Conservation (phyloP, 805 yeast species). For the Myxozyma sirexii region DNA sequence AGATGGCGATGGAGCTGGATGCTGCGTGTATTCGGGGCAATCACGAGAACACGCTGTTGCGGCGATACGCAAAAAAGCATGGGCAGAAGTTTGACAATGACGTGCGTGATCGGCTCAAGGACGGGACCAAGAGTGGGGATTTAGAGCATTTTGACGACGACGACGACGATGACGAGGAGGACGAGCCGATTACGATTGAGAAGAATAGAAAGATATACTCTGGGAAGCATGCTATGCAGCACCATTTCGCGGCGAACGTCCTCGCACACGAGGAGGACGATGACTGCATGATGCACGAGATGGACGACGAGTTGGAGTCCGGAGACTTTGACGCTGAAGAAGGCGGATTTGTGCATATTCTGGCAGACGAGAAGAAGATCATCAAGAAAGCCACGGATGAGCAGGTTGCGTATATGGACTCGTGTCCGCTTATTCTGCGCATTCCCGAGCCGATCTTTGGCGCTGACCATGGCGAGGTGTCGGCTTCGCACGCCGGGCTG, state of each 20-base stretch:
- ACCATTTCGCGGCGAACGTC: not conserved
- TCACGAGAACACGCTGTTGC: conserved; percentile 76
- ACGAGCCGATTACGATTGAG: not conserved
- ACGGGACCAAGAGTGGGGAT: conserved; percentile 34
- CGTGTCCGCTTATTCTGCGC: conserved; percentile 64
- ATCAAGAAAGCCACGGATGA: conserved; percentile 50
- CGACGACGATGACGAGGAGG: conserved; percentile 32
- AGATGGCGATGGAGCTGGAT: conserved; percentile 59
- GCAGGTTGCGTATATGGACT: conserved; percentile 62
- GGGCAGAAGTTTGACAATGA: conserved; percentile 43
- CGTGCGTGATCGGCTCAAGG: conserved; percentile 31
- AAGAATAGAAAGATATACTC: not conserved
- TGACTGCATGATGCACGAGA: conserved; percentile 31
- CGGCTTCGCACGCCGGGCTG: conserved; percentile 85
- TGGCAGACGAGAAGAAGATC: conserved; percentile 34
- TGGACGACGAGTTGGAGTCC: conserved; percentile 30
- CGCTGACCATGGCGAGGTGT: conserved; percentile 46
- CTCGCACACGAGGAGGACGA: conserved; percentile 28
- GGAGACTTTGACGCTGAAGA: conserved; percentile 29
- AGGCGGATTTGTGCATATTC: conserved; percentile 29
- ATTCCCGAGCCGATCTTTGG: conserved; percentile 56
- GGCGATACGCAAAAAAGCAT: conserved; percentile 65
- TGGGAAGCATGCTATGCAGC: conserved; percentile 1
- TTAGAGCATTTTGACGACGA: conserved; percentile 39
- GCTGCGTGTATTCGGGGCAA: conserved; percentile 84